These are phyloP conservation scores for Chrysoporthe austroafricana DNA, from an alignment of 2,329 filamentous ascomycete genomes.

Conservation along the genomic window DNA sequence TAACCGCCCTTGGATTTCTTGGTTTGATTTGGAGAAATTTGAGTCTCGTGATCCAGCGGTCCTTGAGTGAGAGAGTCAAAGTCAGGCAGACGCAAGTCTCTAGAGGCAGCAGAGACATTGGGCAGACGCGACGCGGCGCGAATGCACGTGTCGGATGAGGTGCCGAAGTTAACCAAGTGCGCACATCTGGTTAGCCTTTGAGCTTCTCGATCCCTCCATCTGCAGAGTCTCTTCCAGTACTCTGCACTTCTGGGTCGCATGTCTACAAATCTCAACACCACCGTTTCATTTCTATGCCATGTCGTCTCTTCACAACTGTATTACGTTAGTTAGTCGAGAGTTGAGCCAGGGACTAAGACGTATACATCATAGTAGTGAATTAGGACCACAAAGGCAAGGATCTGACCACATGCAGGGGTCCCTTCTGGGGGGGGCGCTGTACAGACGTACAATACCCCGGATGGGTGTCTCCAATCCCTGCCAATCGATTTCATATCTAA, in stretches of 20 bases:
- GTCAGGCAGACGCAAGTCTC: neutral
- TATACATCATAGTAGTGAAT: neutral
- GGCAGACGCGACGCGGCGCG: conserved; percentile 4
- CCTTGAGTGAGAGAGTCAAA: neutral
- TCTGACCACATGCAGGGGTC: neutral
- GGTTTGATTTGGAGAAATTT: neutral
- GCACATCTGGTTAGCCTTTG: neutral
- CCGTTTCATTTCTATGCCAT: neutral
- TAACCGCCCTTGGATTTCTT: neutral
- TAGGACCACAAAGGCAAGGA: neutral
- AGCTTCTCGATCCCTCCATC: neutral
- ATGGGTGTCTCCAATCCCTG: conserved; percentile 11
- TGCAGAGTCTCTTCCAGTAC: neutral
- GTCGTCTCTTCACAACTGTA: neutral
- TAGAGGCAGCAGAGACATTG: neutral
- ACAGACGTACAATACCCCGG: neutral
- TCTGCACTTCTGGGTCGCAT: neutral
- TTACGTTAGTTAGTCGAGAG: neutral
- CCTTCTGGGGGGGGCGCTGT: neutral
- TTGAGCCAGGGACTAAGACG: neutral
- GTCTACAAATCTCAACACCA: neutral
- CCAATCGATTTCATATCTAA: conserved; percentile 19
- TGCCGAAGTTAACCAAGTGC: neutral
- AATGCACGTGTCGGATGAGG: neutral
- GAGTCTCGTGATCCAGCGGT: neutral